Evolutionary conservation across 2,329 filamentous ascomycete genomes (phyloP), one percentile per base, ranked within the genome.

Genomic region (Cytospora piceicola): DNA sequence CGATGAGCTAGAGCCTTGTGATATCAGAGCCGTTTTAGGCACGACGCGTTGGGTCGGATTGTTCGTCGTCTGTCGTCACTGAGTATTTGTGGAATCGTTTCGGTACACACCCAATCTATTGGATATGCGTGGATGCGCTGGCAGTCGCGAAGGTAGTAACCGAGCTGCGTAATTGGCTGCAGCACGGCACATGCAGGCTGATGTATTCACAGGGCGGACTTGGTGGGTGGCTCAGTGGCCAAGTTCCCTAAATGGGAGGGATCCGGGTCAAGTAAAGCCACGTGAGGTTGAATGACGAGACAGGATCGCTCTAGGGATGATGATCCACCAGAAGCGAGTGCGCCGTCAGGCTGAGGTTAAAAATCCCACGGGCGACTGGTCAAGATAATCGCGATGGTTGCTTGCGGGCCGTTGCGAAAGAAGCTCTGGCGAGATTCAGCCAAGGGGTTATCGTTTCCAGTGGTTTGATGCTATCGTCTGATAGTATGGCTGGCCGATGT

Each of bases 111-210:
- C 78, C 80, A 83, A 83, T 83, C 80, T 82, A 84, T 83, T 83
- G 80, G 81, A 79, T 81, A 82, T 83, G 82, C 78, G 83, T 80
- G 78, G 80, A 84, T 87, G 85, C 82, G 85, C 81, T 88, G 85
- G 85, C 85, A 87, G 73, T 78, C 73, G 74, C 77, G 76, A 77
- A 80, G 79, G 77, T 82, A 77, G 78, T 79, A 80, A 77, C 78
- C 80, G 79, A 78, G 80, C 79, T 78, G 79, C 78, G 81, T 79
- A 81, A 80, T 80, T 79, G 79, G 80, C 79, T 77, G 80, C 79
- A 80, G 80, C 79, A 81, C 81, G 79, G 81, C 82, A 84, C 83
- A 85, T 87, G 85, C 84, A 83, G 79, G 82, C 80, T 80, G 82
- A 82, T 82, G 80, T 81, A 74, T 75, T 77, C 77, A 78, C 75